Percentiles rank a stretch among this genome's conserved stretches.
phyloP scores from a whole-genome alignment of 352 stramenopile genomes.

The Bremia lactucae region DNA sequence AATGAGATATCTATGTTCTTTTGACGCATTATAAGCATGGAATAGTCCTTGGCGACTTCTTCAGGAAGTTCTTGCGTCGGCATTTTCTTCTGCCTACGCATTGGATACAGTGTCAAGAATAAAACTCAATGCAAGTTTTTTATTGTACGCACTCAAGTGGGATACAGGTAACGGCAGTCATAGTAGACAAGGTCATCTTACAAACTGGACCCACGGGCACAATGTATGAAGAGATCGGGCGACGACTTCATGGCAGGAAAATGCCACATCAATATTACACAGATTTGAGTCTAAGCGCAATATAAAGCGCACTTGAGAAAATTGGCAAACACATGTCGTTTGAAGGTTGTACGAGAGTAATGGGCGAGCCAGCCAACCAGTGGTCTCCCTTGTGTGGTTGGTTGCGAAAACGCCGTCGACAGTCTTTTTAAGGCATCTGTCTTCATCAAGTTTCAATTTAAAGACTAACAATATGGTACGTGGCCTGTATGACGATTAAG shows the following conservation, averaged over 20 bases:
- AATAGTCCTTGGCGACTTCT: conserved; percentile 23
- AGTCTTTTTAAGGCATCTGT: conserved; percentile 72
- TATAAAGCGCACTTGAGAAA: background rate
- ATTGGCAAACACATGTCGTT: background rate
- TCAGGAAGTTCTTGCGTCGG: conserved; percentile 47
- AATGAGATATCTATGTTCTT: conserved; percentile 49
- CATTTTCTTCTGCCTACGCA: conserved; percentile 56
- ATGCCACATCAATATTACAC: conserved; percentile 3
- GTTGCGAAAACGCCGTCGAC: conserved; percentile 21
- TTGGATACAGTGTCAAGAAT: background rate
- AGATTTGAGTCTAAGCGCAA: background rate
- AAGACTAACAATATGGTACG: conserved; percentile 82
- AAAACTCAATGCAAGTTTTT: background rate
- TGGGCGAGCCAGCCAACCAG: conserved; percentile 7
- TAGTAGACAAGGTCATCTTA: no score
- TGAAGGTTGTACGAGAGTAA: conserved; percentile 1
- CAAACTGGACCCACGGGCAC: no score
- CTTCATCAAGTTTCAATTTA: conserved; percentile 83
- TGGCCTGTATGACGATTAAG: conserved; percentile 8
- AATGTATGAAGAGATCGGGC: background rate
- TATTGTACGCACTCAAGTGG: conserved; percentile 22
- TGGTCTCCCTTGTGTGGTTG: conserved; percentile 15
- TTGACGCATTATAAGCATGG: conserved; percentile 51
- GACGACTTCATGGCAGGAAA: conserved; percentile 10
- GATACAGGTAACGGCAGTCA: conserved; percentile 24